Conservation (phyloP, 495 filamentous ascomycete genomes). For the Penicillium riverlandense region DNA sequence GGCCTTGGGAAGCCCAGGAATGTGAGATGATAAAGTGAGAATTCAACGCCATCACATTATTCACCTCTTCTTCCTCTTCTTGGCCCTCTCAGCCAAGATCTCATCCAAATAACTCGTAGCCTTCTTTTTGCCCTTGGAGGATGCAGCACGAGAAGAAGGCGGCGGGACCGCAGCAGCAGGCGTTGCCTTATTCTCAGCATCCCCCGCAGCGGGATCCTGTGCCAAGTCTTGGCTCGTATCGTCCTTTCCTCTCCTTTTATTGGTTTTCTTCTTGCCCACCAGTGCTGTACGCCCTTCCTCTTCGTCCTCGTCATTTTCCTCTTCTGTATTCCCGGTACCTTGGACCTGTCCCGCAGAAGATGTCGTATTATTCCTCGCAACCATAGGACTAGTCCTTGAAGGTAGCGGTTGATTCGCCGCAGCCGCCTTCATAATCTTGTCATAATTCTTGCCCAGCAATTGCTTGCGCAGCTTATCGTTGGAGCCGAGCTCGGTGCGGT, state of each 20-base stretch:
- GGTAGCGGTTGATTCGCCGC: constrained; percentile 2
- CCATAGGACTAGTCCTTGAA: too few species aligned
- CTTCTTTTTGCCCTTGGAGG: constrained; percentile 28
- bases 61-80: constrained; percentile 50
- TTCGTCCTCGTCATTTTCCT: constrained; percentile 47
- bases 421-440: constrained; percentile 29
- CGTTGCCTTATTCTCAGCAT: constrained; percentile 1
- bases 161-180: constrained; percentile 3
- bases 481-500: constrained; percentile 29
- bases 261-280: constrained; percentile 35
- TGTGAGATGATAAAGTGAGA: too few species aligned
- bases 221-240: neutral
- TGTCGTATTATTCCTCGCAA: too few species aligned
- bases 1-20: too few species aligned
- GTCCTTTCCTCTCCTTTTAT: constrained; percentile 18
- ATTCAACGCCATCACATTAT: neutral
- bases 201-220: constrained; percentile 1
- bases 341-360: neutral
- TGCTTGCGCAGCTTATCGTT: constrained; percentile 42
- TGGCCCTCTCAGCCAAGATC: constrained; percentile 40
- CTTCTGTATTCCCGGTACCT: constrained; percentile 7
- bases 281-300: constrained; percentile 53
- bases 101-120: constrained; percentile 46
- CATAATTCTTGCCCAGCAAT: constrained; percentile 41
- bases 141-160: neutral